Evolutionary conservation across 1,284 basidiomycete genomes (phyloP).

Genomic region (Lentinula novae-zelandiae): DNA sequence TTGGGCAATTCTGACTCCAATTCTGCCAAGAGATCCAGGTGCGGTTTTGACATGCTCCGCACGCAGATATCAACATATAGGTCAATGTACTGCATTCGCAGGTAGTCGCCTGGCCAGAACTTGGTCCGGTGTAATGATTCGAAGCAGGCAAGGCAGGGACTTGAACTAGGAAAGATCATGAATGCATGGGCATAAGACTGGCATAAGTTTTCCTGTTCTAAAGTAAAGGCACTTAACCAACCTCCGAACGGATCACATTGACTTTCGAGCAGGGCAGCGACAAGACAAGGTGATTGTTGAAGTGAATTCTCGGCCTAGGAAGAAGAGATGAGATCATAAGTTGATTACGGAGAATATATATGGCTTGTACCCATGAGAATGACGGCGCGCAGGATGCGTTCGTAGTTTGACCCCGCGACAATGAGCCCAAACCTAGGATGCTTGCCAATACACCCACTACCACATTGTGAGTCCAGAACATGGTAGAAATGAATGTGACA

Average conservation of each 20-base stretch:
- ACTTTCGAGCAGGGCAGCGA: slow-evolving; percentile 38
- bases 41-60: slow-evolving; percentile 32
- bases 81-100: slow-evolving; percentile 32
- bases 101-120: slow-evolving; percentile 21
- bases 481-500: neutral
- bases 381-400: slow-evolving; percentile 28
- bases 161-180: slow-evolving; percentile 17
- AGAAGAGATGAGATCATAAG: neutral
- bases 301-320: slow-evolving; percentile 34
- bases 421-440: neutral
- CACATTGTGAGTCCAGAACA: neutral
- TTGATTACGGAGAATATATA: neutral
- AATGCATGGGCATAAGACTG: neutral
- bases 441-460: neutral
- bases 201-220: neutral
- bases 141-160: slow-evolving; percentile 28
- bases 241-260: slow-evolving; percentile 22
- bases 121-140: slow-evolving; percentile 35
- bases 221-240: neutral
- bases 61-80: slow-evolving; percentile 36
- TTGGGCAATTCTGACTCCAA: slow-evolving; percentile 35
- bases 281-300: slow-evolving; percentile 41
- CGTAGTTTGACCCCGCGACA: slow-evolving; percentile 28
- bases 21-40: slow-evolving; percentile 28
- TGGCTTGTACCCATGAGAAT: slow-evolving; percentile 31